A percentile compares a stretch with the other conserved stretches of the same genome.
Conservation (phyloP, 2,329 filamentous ascomycete species). For the Ophiostoma novo-ulmi region DNA sequence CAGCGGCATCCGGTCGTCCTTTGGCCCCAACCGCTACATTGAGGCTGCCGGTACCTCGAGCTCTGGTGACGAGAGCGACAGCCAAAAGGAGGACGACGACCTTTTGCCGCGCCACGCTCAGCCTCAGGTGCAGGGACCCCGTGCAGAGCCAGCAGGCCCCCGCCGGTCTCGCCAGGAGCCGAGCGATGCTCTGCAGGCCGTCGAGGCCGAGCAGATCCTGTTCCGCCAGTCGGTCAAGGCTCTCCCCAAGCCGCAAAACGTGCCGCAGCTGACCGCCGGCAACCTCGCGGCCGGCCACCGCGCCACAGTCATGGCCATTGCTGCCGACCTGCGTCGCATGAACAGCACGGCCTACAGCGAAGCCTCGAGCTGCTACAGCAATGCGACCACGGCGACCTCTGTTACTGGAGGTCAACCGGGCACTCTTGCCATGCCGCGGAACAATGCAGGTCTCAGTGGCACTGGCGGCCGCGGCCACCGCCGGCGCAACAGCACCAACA, state of each 20-base stretch:
- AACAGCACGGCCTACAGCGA: conserved; percentile 47
- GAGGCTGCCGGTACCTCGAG: background rate
- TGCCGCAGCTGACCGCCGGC: conserved; percentile 10
- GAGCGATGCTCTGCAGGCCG: conserved; percentile 16
- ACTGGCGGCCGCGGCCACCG: background rate
- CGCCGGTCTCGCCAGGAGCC: conserved; percentile 21
- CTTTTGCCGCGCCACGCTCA: conserved; percentile 7
- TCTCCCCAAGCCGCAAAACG: background rate
- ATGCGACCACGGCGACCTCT: conserved; percentile 24
- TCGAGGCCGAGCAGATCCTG: conserved; percentile 12
- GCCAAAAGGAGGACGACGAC: conserved; percentile 18
- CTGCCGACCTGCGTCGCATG: conserved; percentile 53
- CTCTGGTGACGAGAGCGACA: background rate
- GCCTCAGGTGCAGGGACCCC: background rate
- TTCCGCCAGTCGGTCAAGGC: conserved; percentile 12
- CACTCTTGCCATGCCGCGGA: background rate
- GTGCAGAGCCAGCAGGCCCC: background rate
- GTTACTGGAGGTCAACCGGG: background rate
- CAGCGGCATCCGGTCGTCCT: conserved; percentile 10
- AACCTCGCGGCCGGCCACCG: background rate
- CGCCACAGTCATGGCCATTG: conserved; percentile 38
- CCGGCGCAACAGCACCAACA: conserved; percentile 22
- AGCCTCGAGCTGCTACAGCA: conserved; percentile 36
- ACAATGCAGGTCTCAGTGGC: background rate
- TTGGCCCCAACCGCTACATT: conserved; percentile 8